phyloP scores from a whole-genome alignment of 345 rosid genomes.

The Pugionium dolabratum region DNA sequence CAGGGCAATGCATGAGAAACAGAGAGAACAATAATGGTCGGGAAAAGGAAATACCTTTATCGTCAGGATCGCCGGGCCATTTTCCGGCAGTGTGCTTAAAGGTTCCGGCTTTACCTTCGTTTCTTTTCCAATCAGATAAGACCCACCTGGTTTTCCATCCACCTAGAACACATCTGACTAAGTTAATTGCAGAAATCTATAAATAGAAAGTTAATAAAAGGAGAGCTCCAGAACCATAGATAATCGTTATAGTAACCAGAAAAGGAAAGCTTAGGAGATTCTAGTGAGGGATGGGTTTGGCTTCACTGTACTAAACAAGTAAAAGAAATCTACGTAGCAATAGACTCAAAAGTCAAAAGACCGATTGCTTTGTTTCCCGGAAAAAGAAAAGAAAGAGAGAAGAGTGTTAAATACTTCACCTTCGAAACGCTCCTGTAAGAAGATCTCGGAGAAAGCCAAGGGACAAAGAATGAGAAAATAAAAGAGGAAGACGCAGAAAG shows the following conservation, averaged over 20 bases:
- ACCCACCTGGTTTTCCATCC: constrained; percentile 97
- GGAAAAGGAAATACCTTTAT: constrained; percentile 56
- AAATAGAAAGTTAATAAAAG: background rate
- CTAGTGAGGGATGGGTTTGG: constrained; percentile 15
- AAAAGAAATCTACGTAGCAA: constrained; percentile 10
- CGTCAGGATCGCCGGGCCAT: constrained; percentile 80
- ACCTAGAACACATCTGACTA: constrained; percentile 45
- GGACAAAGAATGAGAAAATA: constrained; percentile 32
- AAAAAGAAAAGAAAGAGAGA: background rate
- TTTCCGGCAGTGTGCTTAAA: constrained; percentile 82
- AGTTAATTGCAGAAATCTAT: constrained; percentile 6
- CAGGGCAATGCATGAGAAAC: constrained; percentile 10
- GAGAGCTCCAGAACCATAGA: constrained; percentile 5
- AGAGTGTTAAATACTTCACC: constrained; percentile 37
- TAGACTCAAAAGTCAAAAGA: background rate
- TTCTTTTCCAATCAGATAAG: constrained; percentile 80
- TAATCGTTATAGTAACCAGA: constrained; percentile 10
- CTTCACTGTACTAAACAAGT: constrained; percentile 16
- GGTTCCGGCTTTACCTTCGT: constrained; percentile 82
- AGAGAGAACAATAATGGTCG: background rate
- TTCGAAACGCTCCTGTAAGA: constrained; percentile 58
- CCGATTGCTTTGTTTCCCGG: background rate
- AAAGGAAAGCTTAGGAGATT: constrained; percentile 25
- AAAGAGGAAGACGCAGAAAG: constrained; percentile 24
- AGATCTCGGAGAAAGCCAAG: constrained; percentile 49